phyloP scores from a whole-genome alignment of 129 eudicot species.

The Gnaphalium uliginosum region DNA sequence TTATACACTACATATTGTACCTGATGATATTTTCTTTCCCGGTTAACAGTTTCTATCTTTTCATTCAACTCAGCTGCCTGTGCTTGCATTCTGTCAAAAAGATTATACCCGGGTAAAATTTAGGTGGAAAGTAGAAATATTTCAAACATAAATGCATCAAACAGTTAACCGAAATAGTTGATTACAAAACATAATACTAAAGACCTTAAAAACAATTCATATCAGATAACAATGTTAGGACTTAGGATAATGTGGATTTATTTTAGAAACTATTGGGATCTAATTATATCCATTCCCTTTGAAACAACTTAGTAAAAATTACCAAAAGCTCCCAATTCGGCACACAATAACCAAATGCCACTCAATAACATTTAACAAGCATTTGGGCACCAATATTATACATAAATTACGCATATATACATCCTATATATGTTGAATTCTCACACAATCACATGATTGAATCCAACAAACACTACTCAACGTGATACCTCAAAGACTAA shows the following conservation, averaged over 20 bases:
- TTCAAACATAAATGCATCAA: not conserved
- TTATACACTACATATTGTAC: conserved; percentile 33
- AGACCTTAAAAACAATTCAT: not conserved
- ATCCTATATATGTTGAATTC: not conserved
- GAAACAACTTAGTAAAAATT: not conserved
- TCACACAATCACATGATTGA: not conserved
- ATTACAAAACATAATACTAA: not conserved
- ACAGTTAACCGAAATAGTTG: not conserved
- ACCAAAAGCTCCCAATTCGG: conserved; percentile 10
- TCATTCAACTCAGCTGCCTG: conserved; percentile 63
- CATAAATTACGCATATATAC: not conserved
- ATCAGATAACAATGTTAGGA: not conserved
- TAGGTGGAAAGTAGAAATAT: not conserved
- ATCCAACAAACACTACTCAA: not conserved
- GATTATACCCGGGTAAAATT: not conserved
- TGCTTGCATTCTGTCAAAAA: conserved; percentile 63
- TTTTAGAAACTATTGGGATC: not conserved
- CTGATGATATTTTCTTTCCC: conserved; percentile 97
- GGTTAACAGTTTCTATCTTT: conserved; percentile 75
- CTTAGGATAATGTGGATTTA: not conserved
- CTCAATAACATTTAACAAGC: not conserved
- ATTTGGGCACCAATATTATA: not conserved
- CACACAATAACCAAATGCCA: not conserved
- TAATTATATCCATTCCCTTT: not conserved
- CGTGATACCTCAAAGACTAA: not conserved